Percentiles rank a stretch among this genome's conserved stretches.
Conservation (phyloP, 1,284 basidiomycete genomes). For the Pseudozyma sp. region DNA sequence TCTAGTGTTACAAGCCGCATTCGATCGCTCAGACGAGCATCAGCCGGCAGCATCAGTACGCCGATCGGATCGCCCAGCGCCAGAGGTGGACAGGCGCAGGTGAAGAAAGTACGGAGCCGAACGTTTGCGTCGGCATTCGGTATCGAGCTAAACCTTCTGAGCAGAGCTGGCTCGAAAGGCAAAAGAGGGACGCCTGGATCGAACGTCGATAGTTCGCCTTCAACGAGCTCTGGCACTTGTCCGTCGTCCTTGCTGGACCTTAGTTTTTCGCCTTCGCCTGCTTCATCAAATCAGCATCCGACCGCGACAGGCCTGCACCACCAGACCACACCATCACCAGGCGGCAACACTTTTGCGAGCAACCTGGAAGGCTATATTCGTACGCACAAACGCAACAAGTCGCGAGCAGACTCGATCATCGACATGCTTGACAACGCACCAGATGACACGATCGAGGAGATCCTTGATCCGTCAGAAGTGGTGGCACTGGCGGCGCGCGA, state of each 20-base stretch:
- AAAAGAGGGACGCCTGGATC: slow-evolving; percentile 3
- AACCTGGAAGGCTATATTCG: too few species aligned
- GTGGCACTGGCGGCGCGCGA: neutral
- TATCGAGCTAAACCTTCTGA: slow-evolving; percentile 27
- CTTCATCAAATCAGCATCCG: neutral
- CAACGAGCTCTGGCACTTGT: slow-evolving; percentile 23
- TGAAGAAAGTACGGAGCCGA: slow-evolving; percentile 35
- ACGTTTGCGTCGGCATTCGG: slow-evolving; percentile 44
- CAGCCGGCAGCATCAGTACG: neutral
- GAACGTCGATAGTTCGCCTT: slow-evolving; percentile 20
- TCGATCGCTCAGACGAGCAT: slow-evolving; percentile 10
- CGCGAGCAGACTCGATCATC: slow-evolving; percentile 35
- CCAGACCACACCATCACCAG: slow-evolving; percentile 8
- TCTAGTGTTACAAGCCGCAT: slow-evolving; percentile 23
- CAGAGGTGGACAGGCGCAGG: neutral
- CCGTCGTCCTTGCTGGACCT: slow-evolving; percentile 19
- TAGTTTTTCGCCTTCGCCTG: slow-evolving; percentile 29
- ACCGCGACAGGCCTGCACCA: neutral
- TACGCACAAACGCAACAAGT: slow-evolving; percentile 18
- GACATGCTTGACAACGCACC: slow-evolving; percentile 16
- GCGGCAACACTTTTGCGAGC: neutral
- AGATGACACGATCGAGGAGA: slow-evolving; percentile 27
- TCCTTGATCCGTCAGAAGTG: slow-evolving; percentile 3
- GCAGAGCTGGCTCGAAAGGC: slow-evolving; percentile 8
- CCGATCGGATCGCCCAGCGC: slow-evolving; percentile 8